Percentiles rank a stretch among this genome's conserved stretches.
These are phyloP conservation scores for Neofusicoccum kwambonambiense DNA, from an alignment of 2,329 filamentous ascomycete genomes.

Conservation along the genomic window DNA sequence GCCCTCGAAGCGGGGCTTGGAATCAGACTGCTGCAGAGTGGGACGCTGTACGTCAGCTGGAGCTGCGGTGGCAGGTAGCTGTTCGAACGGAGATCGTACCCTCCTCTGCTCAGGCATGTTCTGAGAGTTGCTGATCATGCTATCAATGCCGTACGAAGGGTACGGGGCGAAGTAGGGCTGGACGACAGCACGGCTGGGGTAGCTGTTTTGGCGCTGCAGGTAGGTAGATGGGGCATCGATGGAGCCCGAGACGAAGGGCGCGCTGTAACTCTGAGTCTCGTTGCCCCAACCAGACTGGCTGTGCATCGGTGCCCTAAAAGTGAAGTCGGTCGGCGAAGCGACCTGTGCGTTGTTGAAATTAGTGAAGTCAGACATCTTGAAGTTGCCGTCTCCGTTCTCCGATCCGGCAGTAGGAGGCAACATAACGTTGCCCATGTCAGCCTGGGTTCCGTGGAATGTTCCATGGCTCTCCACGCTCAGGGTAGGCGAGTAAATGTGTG, in stretches of 20 bases:
- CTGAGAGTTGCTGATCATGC: conserved; percentile 18
- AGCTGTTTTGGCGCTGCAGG: conserved; percentile 8
- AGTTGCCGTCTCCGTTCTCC: conserved; percentile 32
- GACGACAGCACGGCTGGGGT: conserved; percentile 3
- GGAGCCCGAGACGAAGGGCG: conserved; percentile 23
- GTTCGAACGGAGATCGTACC: conserved; percentile 11
- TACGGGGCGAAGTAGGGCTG: conserved; percentile 15
- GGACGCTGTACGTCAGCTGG: conserved; percentile 15
- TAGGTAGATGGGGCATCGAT: conserved; percentile 11
- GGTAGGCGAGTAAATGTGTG: conserved; percentile 37
- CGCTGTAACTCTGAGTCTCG: conserved; percentile 27
- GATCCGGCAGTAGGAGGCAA: conserved; percentile 30
- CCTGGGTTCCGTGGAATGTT: conserved; percentile 30
- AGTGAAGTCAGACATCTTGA: conserved; percentile 32
- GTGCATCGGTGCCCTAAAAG: conserved; percentile 5
- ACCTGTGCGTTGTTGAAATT: conserved; percentile 40
- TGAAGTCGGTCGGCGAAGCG: conserved; percentile 24
- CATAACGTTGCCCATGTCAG: conserved; percentile 36
- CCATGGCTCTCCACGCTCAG: conserved; percentile 37
- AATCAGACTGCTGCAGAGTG: conserved; percentile 11
- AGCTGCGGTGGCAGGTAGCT: background rate
- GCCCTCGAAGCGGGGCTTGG: conserved; percentile 9
- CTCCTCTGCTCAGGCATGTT: conserved; percentile 2
- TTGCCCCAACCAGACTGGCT: conserved; percentile 26
- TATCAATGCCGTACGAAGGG: conserved; percentile 15